Conservation (phyloP, 192 early-diverging fungal genomes). For the Rhizophagus prolifer region DNA sequence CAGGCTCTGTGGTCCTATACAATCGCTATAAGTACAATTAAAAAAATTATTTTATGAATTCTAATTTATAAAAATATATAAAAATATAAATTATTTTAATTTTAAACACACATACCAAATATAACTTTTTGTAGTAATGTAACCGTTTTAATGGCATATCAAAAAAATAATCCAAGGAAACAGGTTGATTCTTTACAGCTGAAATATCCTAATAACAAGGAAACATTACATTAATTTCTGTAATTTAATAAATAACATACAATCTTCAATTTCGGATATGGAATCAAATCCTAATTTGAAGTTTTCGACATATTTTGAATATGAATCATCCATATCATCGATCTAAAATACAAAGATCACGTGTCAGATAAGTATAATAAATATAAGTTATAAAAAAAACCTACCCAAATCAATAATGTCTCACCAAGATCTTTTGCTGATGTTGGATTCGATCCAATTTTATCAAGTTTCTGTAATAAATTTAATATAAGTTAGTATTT, state of each 20-base stretch:
- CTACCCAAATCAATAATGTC: neutral
- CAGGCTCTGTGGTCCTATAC: slow-evolving; percentile 50
- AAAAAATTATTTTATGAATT: neutral
- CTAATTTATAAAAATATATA: neutral
- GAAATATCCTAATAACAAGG: slow-evolving; percentile 44
- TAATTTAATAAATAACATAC: neutral
- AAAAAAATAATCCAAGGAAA: slow-evolving; percentile 51
- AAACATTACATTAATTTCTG: neutral
- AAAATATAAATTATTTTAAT: neutral
- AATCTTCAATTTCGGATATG: neutral
- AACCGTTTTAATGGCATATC: slow-evolving; percentile 52
- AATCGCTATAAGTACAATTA: slow-evolving; percentile 36
- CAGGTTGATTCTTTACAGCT: slow-evolving; percentile 40
- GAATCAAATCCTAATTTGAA: neutral
- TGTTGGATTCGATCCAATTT: neutral
- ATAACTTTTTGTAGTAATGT: slow-evolving; percentile 56
- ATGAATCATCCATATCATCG: neutral
- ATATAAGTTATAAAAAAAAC: neutral
- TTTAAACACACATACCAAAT: slow-evolving; percentile 39
- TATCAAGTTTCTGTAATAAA: neutral
- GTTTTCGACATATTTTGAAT: neutral
- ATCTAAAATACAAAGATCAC: neutral
- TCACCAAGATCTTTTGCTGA: neutral
- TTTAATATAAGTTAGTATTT: neutral
- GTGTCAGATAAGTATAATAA: neutral